Base-by-base conservation (phyloP, 176 grass and related monocot genomes). In the Raddia guianensis region DNA sequence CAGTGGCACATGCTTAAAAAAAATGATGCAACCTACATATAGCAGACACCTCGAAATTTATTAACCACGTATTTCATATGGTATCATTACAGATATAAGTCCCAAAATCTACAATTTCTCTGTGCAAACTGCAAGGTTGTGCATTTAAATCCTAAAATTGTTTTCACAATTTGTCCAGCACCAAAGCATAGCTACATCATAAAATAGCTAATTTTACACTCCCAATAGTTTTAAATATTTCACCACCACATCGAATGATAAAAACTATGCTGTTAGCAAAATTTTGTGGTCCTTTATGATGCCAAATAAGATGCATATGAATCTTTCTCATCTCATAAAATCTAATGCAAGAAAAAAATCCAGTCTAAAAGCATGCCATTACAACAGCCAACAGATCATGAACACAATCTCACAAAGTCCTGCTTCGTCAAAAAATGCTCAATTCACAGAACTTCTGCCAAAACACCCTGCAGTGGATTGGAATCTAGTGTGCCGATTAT, bases 311-410 rank as follows among this genome's bases (percentile, higher is more conserved):
- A 14, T 19, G 13, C 9, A 47, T 21, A 32, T 2, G 37, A 27
- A 83, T 67, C 40, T 33, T 37, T 8, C 37, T 11, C 27, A 79
- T 8, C 37, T 11, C 27, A 79, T 46, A 35, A 73, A 37, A 68
- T 44, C 2, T 74, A 32, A 64, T 79, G 46, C 14, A 59, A 67
- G 46, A 73, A 81, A 37, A 18, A 74, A 6, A 78, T 42, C 0
- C 10, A 53, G 40, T 73, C 33, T 60, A 74, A 34, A 79, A 59
- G 62, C 14, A 44, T 55, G 10, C 32, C 27, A 64, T 82, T 54
- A 63, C 47, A 19, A 44, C 12, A 52, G 14, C 47, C 44, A 65
- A 14, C 3, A n/a, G 46, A 27, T 44, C 27, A 19, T 21, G 21
- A 66, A 74, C 40, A 60, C 3, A 60, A 53, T 1, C 8, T 20